Conservation (phyloP, 1,284 basidiomycete genomes). For the Abortiporus biennis region DNA sequence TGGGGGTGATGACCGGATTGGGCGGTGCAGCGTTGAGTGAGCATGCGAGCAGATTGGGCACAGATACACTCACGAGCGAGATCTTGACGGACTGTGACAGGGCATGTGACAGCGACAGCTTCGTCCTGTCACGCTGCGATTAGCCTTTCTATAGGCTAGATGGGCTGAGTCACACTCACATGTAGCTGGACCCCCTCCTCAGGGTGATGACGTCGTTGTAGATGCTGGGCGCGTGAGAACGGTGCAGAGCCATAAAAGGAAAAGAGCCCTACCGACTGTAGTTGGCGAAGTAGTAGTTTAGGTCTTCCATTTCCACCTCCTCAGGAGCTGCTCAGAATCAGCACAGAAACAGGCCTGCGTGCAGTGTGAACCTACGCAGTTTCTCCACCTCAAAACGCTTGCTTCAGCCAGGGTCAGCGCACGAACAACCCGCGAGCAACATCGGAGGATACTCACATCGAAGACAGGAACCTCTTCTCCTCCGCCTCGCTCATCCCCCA, state of each 20-base stretch:
- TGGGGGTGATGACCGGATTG: not conserved
- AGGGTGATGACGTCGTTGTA: conserved; percentile 98
- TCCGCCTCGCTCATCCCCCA: conserved; percentile 96
- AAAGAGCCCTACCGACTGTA: conserved; percentile 72
- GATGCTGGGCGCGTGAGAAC: conserved; percentile 49
- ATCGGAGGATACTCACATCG: conserved; percentile 58
- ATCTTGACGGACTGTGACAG: conserved; percentile 97
- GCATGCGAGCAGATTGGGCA: conserved; percentile 2
- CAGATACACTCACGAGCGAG: conserved; percentile 54
- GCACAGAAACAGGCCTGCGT: conserved; percentile 1
- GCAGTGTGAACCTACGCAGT: conserved; percentile 43
- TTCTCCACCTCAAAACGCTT: conserved; percentile 92
- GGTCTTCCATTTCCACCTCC: conserved; percentile 90
- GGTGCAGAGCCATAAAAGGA: conserved; percentile 4
- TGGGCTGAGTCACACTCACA: conserved; percentile 55
- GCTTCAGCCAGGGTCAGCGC: conserved; percentile 40
- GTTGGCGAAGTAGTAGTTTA: conserved; percentile 96
- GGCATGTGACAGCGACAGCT: conserved; percentile 91
- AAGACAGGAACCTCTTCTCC: conserved; percentile 84
- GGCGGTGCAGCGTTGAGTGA: not conserved
- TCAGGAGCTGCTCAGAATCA: conserved; percentile 50
- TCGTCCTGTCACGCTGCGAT: conserved; percentile 62
- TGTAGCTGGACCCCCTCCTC: conserved; percentile 91
- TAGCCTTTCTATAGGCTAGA: conserved; percentile 12
- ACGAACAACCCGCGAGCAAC: too few relatives aligned